phyloP scores from a whole-genome alignment of 805 yeast species.

The Scheffersomyces amazonensis region DNA sequence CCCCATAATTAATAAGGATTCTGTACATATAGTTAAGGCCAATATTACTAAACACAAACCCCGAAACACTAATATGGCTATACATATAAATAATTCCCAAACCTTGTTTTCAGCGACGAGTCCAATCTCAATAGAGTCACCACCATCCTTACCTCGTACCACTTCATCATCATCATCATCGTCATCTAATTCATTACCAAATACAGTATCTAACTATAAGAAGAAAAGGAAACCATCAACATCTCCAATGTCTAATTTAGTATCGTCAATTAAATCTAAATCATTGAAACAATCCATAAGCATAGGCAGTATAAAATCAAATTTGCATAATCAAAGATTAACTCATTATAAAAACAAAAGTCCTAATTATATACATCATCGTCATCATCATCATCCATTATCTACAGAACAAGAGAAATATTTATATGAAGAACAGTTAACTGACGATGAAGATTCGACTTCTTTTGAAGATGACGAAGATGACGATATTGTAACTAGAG shows the following conservation, averaged over 20 bases:
- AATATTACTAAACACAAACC: no score
- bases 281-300: slow-evolving; percentile 5
- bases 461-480: slow-evolving; percentile 2
- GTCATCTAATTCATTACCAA: not conserved
- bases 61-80: not conserved
- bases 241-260: no score
- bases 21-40: no score
- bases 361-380: no score
- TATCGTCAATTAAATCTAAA: not conserved
- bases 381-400: no score
- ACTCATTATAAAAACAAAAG: not conserved
- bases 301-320: slow-evolving; percentile 8
- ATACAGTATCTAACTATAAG: no score
- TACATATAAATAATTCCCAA: not conserved
- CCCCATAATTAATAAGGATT: no score
- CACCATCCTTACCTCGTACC: not conserved
- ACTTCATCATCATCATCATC: slow-evolving; percentile 1
- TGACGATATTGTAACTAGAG: slow-evolving; percentile 4
- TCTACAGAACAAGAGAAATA: not conserved
- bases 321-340: slow-evolving; percentile 1
- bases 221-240: not conserved
- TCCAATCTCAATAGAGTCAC: not conserved
- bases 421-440: not conserved
- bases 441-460: not conserved
- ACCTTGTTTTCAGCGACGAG: not conserved